Evolutionary conservation across 164 flowering plant genomes (phyloP), one percentile per base, ranked within the genome.

Genomic region (Akebia trifoliata): DNA sequence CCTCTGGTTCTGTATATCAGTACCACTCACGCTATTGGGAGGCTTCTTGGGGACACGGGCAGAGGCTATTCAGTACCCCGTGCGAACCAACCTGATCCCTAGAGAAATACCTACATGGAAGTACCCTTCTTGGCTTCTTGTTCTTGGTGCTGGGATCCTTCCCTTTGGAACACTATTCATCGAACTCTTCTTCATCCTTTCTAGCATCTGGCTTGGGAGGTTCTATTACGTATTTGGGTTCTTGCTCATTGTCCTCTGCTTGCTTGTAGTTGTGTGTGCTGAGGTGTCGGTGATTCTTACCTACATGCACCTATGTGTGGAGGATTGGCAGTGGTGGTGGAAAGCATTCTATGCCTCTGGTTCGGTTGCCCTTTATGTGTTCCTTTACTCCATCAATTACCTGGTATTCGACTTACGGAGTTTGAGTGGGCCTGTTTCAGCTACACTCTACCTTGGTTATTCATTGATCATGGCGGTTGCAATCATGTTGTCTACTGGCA

Each of bases 271-370:
- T n/a, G 74, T 74, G 8, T 74, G 78, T 54, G 74, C 74, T 17
- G 68, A 67, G 47, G 78, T 74, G n/a, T 74, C 78, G 0, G 72
- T 74, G 8, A 70, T 74, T 28, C 74, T 74, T 22, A 74, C 78
- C 1, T 74, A 74, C 63, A 74, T 74, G 74, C 78, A 74, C 34
- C 62, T 74, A 2, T 70, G 78, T 21, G 74, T 74, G 55, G 78
- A 74, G 61, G 78, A 74, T 31, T 74, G 78, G 78, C 57, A 54
- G 40, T 74, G 78, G 78, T 74, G 78, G 78, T 74, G 78, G 78
- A 74, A 74, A 59, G 72, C 78, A 6, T 74, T 74, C 67, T 74
- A 39, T 54, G 74, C 77, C 21, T 69, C 74, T 7, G 74, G 77
- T 37, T 74, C 77, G 0, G 77, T 74, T 51, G 66, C 71, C 4